These are phyloP conservation scores for Ascochyta lentis DNA, from an alignment of 2,329 filamentous ascomycete species.

Conservation along the genomic window DNA sequence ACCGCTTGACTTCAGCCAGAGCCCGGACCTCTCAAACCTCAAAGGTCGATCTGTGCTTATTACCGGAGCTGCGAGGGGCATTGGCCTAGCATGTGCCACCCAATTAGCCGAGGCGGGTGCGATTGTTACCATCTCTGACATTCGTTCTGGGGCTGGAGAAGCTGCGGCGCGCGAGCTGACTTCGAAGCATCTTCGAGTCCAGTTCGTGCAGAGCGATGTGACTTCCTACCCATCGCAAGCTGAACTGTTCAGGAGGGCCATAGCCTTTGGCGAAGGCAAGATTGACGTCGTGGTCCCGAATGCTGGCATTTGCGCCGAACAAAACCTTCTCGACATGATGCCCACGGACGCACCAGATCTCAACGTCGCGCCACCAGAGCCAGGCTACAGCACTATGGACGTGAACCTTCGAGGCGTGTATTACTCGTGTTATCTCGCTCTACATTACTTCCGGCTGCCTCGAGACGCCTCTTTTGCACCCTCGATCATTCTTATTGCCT, in stretches of 20 bases:
- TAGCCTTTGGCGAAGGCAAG: slow-evolving; percentile 30
- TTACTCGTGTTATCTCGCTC: slow-evolving; percentile 34
- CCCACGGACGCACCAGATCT: slow-evolving; percentile 13
- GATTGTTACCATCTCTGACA: slow-evolving; percentile 35
- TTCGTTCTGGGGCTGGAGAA: slow-evolving; percentile 23
- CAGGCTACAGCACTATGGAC: slow-evolving; percentile 23
- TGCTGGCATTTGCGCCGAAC: slow-evolving; percentile 37
- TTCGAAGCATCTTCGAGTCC: slow-evolving; percentile 26
- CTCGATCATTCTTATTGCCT: slow-evolving; percentile 30
- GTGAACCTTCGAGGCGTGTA: slow-evolving; percentile 36
- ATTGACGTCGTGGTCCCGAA: slow-evolving; percentile 43
- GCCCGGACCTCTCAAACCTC: slow-evolving; percentile 24
- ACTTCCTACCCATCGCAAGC: slow-evolving; percentile 37
- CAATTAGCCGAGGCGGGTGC: slow-evolving; percentile 30
- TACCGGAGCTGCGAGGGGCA: slow-evolving; percentile 36
- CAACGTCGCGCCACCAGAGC: slow-evolving; percentile 24
- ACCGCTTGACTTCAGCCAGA: slow-evolving; percentile 17
- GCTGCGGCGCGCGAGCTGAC: slow-evolving; percentile 17
- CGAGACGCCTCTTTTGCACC: slow-evolving; percentile 24
- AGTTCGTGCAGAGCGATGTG: slow-evolving; percentile 43
- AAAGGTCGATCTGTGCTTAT: slow-evolving; percentile 30
- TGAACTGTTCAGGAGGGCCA: slow-evolving; percentile 39
- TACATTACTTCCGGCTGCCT: slow-evolving; percentile 35
- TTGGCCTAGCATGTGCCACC: slow-evolving; percentile 33
- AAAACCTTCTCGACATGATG: slow-evolving; percentile 34